Percentiles rank a stretch among this genome's conserved stretches.
Conservation (phyloP, 441 rosid genomes). For the Arabidopsis lyrata region DNA sequence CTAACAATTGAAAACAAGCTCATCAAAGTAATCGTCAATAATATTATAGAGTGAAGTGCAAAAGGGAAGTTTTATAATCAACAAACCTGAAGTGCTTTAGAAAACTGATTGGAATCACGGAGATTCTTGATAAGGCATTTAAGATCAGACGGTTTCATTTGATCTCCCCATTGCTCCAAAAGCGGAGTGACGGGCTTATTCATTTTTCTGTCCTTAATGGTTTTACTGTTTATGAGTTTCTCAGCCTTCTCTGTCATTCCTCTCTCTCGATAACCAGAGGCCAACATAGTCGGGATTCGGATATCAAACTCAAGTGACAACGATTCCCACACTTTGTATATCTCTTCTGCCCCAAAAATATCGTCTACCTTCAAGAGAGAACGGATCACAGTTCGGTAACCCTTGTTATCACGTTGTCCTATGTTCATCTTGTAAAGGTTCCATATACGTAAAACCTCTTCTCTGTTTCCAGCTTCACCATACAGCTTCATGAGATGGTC, state of each 20-base stretch:
- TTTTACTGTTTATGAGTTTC: background rate
- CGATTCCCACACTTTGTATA: slow-evolving; percentile 23
- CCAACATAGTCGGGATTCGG: slow-evolving; percentile 11
- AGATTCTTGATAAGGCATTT: slow-evolving; percentile 32
- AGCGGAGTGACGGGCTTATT: background rate
- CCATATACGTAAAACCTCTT: too few species aligned
- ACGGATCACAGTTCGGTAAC: slow-evolving; percentile 5
- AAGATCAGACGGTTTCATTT: slow-evolving; percentile 7
- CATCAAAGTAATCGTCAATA: background rate
- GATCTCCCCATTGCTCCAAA: slow-evolving; percentile 19
- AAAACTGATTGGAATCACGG: slow-evolving; percentile 15
- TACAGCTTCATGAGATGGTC: too few species aligned
- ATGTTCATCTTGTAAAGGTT: too few species aligned
- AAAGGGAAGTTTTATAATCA: background rate
- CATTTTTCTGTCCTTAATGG: background rate
- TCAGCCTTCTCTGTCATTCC: slow-evolving; percentile 19
- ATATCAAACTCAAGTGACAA: slow-evolving; percentile 24
- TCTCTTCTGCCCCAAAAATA: slow-evolving; percentile 8
- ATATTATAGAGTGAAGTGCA: too few species aligned
- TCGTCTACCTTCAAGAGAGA: slow-evolving; percentile 14
- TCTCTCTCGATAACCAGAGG: slow-evolving; percentile 4
- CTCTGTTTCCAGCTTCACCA: too few species aligned
- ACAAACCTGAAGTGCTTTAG: slow-evolving; percentile 18
- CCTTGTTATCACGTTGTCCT: background rate
- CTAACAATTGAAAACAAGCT: background rate